Evolutionary conservation across 2,329 filamentous ascomycete genomes (phyloP), one percentile per base, ranked within the genome.

Genomic region (Claviceps paspali): DNA sequence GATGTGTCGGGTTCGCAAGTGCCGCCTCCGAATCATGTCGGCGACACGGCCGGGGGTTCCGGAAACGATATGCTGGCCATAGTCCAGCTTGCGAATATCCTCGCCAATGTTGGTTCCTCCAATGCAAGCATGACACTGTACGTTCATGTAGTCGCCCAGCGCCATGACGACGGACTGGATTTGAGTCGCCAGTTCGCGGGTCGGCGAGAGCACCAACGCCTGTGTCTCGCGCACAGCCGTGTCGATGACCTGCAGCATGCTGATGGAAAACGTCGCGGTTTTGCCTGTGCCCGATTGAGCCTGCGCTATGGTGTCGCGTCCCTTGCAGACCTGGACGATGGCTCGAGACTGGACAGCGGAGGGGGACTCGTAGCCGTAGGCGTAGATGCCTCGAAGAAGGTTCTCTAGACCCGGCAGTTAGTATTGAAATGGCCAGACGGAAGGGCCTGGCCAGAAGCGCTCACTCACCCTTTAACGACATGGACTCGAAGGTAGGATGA

Each of bases 131-230:
- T 98, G 91, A 64, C 91, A 98, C 63, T 98, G 87, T 3, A 98
- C 85, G 56, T 95, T 95, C 91, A 98, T 96, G 69, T 95, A 98
- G 62, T 98, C 91, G 47, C 91, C 91, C n/a, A 98, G 75, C n/a
- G 91, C 91, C 78, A 96, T 93, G 49, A 98, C 82, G 41, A 98
- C 91, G 26, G 85, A 94, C 64, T 98, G 91, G 47, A 98, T 98
- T 64, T 98, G 91, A 21, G 88, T 95, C 32, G 91, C 91, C 46
- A 98, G 69, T 71, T 98, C 91, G 56, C 91, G 85, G 15, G 88
- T 96, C 2, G 91, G 91, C 4, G 91, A 95, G 7, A 98, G 76
- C 8, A 98, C 87, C 31, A 98, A 77, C 5, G 91, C 91, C 67
- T 95, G 87, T 27, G 84, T 91, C 63, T 94, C 84, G 51, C 86